Evolutionary conservation across 768 basidiomycete genomes (phyloP).

Genomic region (Vararia minispora): DNA sequence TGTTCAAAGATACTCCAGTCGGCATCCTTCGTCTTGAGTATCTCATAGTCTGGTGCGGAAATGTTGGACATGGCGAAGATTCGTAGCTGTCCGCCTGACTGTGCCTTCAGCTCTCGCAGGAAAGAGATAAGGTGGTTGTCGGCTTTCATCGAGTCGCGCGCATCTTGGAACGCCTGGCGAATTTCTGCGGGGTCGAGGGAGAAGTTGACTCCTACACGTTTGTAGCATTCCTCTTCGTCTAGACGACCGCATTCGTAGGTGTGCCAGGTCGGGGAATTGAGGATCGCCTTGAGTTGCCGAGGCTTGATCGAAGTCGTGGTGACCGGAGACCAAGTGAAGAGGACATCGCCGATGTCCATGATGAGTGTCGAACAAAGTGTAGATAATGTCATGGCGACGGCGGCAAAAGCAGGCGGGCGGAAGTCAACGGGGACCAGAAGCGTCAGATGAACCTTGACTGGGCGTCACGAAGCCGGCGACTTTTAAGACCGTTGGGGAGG

Average conservation of each 20-base stretch:
- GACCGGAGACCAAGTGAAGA: conserved; percentile 39
- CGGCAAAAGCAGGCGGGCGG: not conserved
- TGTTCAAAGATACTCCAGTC: conserved; percentile 39
- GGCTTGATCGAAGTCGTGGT: conserved; percentile 33
- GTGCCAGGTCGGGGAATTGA: conserved; percentile 36
- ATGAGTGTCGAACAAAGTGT: conserved; percentile 24
- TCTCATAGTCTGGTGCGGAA: conserved; percentile 37
- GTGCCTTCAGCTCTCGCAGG: conserved; percentile 33
- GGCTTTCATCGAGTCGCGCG: conserved; percentile 34
- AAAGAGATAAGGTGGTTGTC: conserved; percentile 34
- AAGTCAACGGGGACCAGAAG: not conserved
- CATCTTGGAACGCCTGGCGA: conserved; percentile 32
- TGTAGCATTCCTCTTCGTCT: conserved; percentile 34
- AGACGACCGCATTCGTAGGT: conserved; percentile 39
- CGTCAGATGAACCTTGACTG: too few species aligned
- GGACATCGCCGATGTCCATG: conserved; percentile 45
- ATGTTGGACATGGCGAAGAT: conserved; percentile 55
- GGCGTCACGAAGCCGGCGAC: too few species aligned
- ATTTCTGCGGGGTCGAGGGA: conserved; percentile 28
- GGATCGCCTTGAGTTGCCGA: conserved; percentile 28
- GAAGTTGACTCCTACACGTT: conserved; percentile 28
- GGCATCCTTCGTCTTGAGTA: conserved; percentile 32
- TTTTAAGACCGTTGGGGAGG: too few species aligned
- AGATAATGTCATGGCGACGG: conserved; percentile 3
- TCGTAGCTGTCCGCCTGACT: conserved; percentile 23